Conservation (phyloP, 371 early-diverging fungal genomes). For the Lichtheimia ramosa region DNA sequence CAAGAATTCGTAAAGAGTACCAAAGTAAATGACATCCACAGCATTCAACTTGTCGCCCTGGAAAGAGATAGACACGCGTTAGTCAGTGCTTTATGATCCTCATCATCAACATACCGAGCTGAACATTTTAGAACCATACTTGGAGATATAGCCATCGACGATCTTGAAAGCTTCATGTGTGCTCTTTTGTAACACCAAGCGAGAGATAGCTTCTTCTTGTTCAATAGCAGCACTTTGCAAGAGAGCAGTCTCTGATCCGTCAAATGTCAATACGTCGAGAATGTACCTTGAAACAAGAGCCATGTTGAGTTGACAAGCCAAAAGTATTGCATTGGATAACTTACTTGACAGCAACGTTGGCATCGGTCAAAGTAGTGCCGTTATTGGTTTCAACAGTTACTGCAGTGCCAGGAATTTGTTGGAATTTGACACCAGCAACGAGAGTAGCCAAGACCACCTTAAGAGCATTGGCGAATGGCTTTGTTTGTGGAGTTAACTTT, state of each 20-base stretch:
- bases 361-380: constrained; percentile 28
- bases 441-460: constrained; percentile 36
- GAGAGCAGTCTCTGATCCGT: constrained; percentile 19
- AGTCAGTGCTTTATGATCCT: constrained; percentile 5
- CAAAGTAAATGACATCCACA: constrained; percentile 39
- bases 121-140: constrained; percentile 21
- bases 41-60: constrained; percentile 28
- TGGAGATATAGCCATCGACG: constrained; percentile 22
- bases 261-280: constrained; percentile 27
- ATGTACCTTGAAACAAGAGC: constrained; percentile 21
- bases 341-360: constrained; percentile 45
- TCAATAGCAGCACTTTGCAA: constrained; percentile 33
- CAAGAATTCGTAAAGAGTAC: constrained; percentile 36
- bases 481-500: constrained; percentile 36
- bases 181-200: constrained; percentile 37
- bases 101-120: constrained; percentile 19
- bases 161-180: constrained; percentile 28
- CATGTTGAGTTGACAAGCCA: background rate
- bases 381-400: constrained; percentile 22
- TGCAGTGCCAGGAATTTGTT: constrained; percentile 26
- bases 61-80: background rate
- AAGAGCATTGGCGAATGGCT: constrained; percentile 36
- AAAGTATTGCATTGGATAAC: background rate
- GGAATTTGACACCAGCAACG: constrained; percentile 29
- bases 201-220: constrained; percentile 34